These are phyloP conservation scores for Lotus japonicus DNA, from an alignment of 306 rosid species.

Conservation along the genomic window DNA sequence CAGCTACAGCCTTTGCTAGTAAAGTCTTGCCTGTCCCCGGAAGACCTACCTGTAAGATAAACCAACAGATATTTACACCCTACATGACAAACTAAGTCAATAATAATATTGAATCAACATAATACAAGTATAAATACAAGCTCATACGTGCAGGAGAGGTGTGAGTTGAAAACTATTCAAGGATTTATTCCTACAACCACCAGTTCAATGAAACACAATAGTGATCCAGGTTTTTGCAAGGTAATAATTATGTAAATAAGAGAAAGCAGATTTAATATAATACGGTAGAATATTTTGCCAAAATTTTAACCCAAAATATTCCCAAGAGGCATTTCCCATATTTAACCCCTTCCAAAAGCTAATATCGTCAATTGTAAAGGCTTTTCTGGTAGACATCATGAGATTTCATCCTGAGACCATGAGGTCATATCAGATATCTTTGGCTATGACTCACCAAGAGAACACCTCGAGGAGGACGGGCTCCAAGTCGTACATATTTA, in stretches of 20 bases:
- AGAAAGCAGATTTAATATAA: conserved; percentile 2
- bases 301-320: background rate
- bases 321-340: conserved; percentile 16
- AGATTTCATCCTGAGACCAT: background rate
- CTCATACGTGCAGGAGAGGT: background rate
- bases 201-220: conserved; percentile 6
- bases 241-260: background rate
- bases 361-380: background rate
- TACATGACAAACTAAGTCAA: background rate
- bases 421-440: background rate
- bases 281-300: background rate
- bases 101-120: background rate
- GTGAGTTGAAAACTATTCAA: background rate
- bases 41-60: conserved; percentile 87
- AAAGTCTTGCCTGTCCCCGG: conserved; percentile 99
- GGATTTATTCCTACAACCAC: background rate
- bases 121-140: conserved; percentile 5
- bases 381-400: background rate
- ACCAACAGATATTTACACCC: conserved; percentile 19
- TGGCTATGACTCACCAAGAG: conserved; percentile 74
- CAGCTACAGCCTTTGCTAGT: conserved; percentile 98
- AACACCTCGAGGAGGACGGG: conserved; percentile 99
- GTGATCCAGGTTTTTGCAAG: background rate
- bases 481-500: conserved; percentile 78
- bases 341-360: background rate